phyloP scores from a whole-genome alignment of 108 stramenopile species.

The Cyclostephanos invisitatus region DNA sequence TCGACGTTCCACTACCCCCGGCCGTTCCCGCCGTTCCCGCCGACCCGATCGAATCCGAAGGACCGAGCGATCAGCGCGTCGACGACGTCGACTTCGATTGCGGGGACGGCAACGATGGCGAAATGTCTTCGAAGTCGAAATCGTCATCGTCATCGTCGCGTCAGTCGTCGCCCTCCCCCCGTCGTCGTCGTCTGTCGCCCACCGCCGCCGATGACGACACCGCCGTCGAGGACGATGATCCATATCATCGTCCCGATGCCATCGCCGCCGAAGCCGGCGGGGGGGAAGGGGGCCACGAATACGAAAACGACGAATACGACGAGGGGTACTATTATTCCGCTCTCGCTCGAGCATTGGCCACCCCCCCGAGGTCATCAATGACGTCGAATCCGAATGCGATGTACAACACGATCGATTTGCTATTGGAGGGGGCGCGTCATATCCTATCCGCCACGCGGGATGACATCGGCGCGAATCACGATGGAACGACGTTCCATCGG shows the following conservation, averaged over 20 bases:
- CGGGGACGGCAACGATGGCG: slow-evolving; percentile 27
- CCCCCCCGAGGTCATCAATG: background rate
- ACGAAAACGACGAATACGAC: background rate
- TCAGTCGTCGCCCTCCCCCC: background rate
- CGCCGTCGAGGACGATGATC: no score
- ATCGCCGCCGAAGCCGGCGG: background rate
- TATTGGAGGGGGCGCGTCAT: background rate
- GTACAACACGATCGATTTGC: background rate
- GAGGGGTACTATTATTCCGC: background rate
- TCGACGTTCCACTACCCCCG: no score
- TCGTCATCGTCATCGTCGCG: no score
- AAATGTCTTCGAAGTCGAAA: no score
- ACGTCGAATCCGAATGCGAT: no score
- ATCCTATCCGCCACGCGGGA: background rate
- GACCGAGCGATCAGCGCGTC: slow-evolving; percentile 19
- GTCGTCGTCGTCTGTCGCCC: background rate
- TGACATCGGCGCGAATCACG: background rate
- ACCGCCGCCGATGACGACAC: no score
- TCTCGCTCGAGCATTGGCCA: background rate
- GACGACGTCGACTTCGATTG: slow-evolving; percentile 26
- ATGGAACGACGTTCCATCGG: background rate
- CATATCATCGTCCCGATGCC: background rate
- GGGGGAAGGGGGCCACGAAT: no score
- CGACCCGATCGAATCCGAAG: no score
- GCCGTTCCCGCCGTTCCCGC: no score